A percentile compares a stretch with the other conserved stretches of the same genome.
Evolutionary conservation across 495 filamentous ascomycete genomes (phyloP).

Genomic region (Lindgomyces ingoldianus): DNA sequence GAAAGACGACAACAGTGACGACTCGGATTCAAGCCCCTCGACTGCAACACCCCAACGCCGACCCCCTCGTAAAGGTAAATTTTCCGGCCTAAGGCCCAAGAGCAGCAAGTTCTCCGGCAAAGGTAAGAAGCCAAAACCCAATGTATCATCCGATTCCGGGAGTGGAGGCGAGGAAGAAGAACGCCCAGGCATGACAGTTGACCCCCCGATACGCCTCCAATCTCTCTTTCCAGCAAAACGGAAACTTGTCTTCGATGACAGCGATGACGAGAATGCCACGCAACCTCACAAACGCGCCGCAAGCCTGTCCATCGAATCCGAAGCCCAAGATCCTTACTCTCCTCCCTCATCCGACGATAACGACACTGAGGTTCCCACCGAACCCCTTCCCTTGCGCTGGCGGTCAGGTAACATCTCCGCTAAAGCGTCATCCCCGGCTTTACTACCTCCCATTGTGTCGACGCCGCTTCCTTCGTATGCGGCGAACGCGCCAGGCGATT

Average conservation of each 20-base stretch:
- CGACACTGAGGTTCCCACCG: conserved; percentile 13
- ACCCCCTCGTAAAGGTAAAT: neutral
- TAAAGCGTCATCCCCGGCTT: conserved; percentile 9
- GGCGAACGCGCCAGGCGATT: conserved; percentile 59
- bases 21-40: neutral
- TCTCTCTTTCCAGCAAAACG: conserved; percentile 51
- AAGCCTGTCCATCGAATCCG: conserved; percentile 14
- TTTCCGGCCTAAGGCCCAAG: conserved; percentile 56
- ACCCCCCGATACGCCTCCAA: conserved; percentile 42
- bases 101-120: conserved; percentile 52
- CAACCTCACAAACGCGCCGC: conserved; percentile 26
- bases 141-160: too few species aligned
- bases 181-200: conserved; percentile 13
- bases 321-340: conserved; percentile 8
- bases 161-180: conserved; percentile 24
- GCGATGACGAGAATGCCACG: neutral
- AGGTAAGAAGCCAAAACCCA: conserved; percentile 44
- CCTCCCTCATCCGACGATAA: conserved; percentile 12
- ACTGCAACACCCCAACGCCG: conserved; percentile 10
- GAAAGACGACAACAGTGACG: conserved; percentile 12
- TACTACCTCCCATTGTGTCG: conserved; percentile 42
- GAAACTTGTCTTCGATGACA: conserved; percentile 7
- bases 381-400: conserved; percentile 46
- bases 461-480: conserved; percentile 51
- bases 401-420: conserved; percentile 29